Evolutionary conservation across 148 eudicot genomes (phyloP), one percentile per base, ranked within the genome.

Genomic region (Dysphania ambrosioides): DNA sequence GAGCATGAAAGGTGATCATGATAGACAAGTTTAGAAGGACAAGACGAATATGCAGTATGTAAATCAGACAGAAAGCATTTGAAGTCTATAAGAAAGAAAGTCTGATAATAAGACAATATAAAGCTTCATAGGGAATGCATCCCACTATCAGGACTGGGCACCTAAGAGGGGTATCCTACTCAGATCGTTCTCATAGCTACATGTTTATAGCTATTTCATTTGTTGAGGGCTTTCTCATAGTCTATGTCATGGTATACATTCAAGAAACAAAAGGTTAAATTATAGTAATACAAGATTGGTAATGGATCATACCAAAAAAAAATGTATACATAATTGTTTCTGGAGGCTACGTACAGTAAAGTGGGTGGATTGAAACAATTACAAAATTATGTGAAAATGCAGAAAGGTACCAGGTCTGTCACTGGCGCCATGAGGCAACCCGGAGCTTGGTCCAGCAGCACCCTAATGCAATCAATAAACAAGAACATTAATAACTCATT

Each of bases 371-470:
- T 31, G 30, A 16, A 63, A 47, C 38, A 74, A n/a, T 15, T 23
- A 53, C 40, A 1, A 47, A 40, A 68, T 32, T 68, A 18, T 67
- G 19, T 8, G 53, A 26, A 2, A 76, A 27, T 38, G 61, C 40
- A 40, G 35, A 34, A 70, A 12, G 31, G 23, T 74, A 95, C 99
- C 99, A 75, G 87, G 73, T 82, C 87, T 83, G 56, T 87, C 96
- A 35, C 69, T 76, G 74, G 73, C 69, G 34, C 82, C 86, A 75
- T 79, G 91, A 75, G 88, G 94, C 81, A 89, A 67, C 70, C 91
- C 91, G 42, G 97, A 83, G 78, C 99, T 95, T 71, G 96, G 88
- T 82, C 97, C 96, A 82, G 89, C 94, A 82, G 88, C 84, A 67
- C 88, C 97, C 99, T 95, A 79, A 40, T 61, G 32, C 31, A 67